A percentile compares a stretch with the other conserved stretches of the same genome.
Conservation (phyloP, 768 basidiomycete species). For the Xerocomellus chrysenteron region DNA sequence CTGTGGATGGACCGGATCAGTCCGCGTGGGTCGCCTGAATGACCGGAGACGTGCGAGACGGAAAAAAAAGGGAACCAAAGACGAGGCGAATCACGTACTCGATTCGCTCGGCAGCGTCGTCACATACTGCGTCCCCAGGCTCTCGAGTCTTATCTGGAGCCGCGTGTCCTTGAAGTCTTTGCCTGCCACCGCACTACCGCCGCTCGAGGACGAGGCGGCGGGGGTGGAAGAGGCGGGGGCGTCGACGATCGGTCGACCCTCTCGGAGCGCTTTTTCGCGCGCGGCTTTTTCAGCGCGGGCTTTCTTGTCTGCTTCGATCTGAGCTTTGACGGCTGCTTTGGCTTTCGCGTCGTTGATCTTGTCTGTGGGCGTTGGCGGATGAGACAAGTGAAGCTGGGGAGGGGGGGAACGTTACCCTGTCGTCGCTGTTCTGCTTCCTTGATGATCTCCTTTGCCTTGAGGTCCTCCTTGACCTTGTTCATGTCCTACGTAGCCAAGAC, state of each 20-base stretch:
- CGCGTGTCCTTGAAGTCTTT: slow-evolving; percentile 86
- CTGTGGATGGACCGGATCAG: slow-evolving; percentile 37
- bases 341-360: slow-evolving; percentile 89
- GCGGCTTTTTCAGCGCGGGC: slow-evolving; percentile 86
- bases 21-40: too few relatives aligned
- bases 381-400: background rate
- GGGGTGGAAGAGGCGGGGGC: slow-evolving; percentile 29
- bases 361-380: slow-evolving; percentile 45
- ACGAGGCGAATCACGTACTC: slow-evolving; percentile 44
- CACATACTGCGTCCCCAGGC: slow-evolving; percentile 74
- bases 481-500: slow-evolving; percentile 52
- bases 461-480: slow-evolving; percentile 68
- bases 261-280: slow-evolving; percentile 86
- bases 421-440: slow-evolving; percentile 83
- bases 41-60: too few relatives aligned
- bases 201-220: slow-evolving; percentile 32
- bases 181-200: slow-evolving; percentile 45
- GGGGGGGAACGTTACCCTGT: slow-evolving; percentile 49
- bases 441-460: slow-evolving; percentile 73
- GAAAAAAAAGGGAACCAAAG: too few relatives aligned
- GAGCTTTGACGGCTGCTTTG: slow-evolving; percentile 82
- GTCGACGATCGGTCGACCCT: slow-evolving; percentile 56
- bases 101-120: slow-evolving; percentile 79
- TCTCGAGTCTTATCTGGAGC: slow-evolving; percentile 84
- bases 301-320: slow-evolving; percentile 93